A percentile compares a stretch with the other conserved stretches of the same genome.
Evolutionary conservation across 176 grass and related monocot species (phyloP).

Genomic region (Paspalum vaginatum): DNA sequence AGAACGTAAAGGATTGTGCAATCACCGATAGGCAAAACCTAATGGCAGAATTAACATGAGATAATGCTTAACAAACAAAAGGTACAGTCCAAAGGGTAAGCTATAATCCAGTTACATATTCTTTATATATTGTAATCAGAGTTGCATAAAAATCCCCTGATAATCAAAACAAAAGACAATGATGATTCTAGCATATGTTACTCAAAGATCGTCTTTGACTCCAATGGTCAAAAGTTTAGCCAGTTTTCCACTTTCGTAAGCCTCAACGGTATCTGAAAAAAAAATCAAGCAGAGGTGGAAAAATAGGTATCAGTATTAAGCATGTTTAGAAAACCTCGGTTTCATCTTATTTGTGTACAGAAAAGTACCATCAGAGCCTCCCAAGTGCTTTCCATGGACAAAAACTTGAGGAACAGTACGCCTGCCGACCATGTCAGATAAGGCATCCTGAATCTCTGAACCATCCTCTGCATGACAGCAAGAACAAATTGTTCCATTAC

Average conservation of each 20-base stretch:
- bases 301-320: background rate
- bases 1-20: background rate
- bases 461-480: constrained; percentile 57
- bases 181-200: constrained; percentile 7
- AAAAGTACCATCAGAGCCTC: constrained; percentile 69
- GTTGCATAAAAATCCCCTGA: background rate
- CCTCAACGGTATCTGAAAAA: constrained; percentile 64
- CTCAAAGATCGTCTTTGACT: constrained; percentile 57
- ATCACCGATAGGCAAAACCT: background rate
- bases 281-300: constrained; percentile 5
- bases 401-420: constrained; percentile 80
- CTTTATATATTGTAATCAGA: constrained; percentile 4
- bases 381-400: constrained; percentile 67
- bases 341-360: background rate
- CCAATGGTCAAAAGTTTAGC: constrained; percentile 56
- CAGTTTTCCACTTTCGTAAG: constrained; percentile 64
- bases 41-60: background rate
- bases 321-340: background rate
- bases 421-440: constrained; percentile 51
- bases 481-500: constrained; percentile 15
- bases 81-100: background rate
- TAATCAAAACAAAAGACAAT: constrained; percentile 2
- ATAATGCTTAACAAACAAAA: background rate
- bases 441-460: constrained; percentile 67
- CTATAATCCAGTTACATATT: background rate